Evolutionary conservation across 257 asterid genomes (phyloP), one percentile per base, ranked within the genome.

Genomic region (Lycium barbarum): DNA sequence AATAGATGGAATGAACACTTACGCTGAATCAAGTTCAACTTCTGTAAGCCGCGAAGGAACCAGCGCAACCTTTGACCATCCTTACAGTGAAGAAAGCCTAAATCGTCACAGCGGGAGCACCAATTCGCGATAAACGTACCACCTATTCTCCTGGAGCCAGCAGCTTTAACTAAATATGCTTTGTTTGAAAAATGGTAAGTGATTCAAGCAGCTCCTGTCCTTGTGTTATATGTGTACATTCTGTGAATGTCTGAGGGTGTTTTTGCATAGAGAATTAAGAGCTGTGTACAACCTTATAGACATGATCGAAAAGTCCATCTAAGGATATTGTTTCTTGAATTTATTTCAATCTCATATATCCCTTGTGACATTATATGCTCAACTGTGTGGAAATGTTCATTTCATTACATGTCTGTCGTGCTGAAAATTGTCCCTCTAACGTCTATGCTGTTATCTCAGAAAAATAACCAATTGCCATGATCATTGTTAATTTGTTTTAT

Each of bases 31-130:
- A 1, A 7, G 63, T 22, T 76, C 82, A 76, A 76, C 82, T 91
- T 63, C 93, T 92, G 86, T 59, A 86, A 87, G 90, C 91, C 54
- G 61, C 15, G 6, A 89, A 87, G 61, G 80, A 84, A 47, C 84
- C 62, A 17, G 84, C 79, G 82, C 79, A 89, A 26, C 82, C 86
- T 58, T 40, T 9, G 54, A 59, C 11, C 20, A 81, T 62, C 68
- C 57, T 62, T 62, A 81, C 72, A 81, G 57, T 18, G 72, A 81
- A 1, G 58, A 57, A 53, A 76, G 82, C 65, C 47, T 76, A 76
- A 53, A 7, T 26, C 47, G 15, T 53, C 26, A 76, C 82, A 53
- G 12, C 10, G 65, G 65, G 65, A 26, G n/a, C 63, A 76, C 82
- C 47, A 76, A 26, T 51, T 76, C 82, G 4, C 14, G 45, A 13